These are phyloP conservation scores for Lyophyllum shimeji DNA, from an alignment of 768 basidiomycete species.

Conservation along the genomic window DNA sequence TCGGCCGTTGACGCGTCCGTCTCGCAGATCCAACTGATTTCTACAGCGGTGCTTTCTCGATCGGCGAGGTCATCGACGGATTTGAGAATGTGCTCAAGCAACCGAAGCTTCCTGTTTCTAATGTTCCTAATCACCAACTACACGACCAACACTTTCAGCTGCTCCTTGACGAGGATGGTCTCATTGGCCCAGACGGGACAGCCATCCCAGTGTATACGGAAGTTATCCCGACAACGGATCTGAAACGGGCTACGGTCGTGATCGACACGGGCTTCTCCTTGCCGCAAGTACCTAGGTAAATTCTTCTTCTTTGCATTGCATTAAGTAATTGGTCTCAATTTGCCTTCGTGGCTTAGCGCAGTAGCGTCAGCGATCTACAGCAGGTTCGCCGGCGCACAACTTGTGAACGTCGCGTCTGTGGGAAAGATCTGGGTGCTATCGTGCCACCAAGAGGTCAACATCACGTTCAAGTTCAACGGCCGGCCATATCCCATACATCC, in stretches of 20 bases:
- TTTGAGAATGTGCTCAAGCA: constrained; percentile 49
- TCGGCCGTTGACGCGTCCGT: background rate
- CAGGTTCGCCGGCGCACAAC: constrained; percentile 51
- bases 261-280: constrained; percentile 73
- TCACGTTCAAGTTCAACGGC: constrained; percentile 64
- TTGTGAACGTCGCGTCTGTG: constrained; percentile 33
- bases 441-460: constrained; percentile 61
- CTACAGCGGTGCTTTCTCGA: constrained; percentile 60
- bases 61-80: constrained; percentile 55
- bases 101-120: constrained; percentile 49
- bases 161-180: constrained; percentile 57
- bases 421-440: constrained; percentile 61
- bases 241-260: constrained; percentile 54
- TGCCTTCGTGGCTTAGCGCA: constrained; percentile 28
- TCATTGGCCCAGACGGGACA: constrained; percentile 62
- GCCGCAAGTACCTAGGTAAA: constrained; percentile 57
- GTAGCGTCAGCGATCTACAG: constrained; percentile 65
- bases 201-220: constrained; percentile 42
- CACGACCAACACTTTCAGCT: constrained; percentile 66
- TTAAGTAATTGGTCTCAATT: constrained; percentile 5
- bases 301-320: constrained; percentile 3
- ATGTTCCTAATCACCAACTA: constrained; percentile 26
- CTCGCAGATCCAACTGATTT: constrained; percentile 44
- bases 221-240: constrained; percentile 42
- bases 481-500: constrained; percentile 62